Percentiles rank a stretch among this genome's conserved stretches.
phyloP scores from a whole-genome alignment of 805 yeast genomes.

The Kluyveromyces starmeri region DNA sequence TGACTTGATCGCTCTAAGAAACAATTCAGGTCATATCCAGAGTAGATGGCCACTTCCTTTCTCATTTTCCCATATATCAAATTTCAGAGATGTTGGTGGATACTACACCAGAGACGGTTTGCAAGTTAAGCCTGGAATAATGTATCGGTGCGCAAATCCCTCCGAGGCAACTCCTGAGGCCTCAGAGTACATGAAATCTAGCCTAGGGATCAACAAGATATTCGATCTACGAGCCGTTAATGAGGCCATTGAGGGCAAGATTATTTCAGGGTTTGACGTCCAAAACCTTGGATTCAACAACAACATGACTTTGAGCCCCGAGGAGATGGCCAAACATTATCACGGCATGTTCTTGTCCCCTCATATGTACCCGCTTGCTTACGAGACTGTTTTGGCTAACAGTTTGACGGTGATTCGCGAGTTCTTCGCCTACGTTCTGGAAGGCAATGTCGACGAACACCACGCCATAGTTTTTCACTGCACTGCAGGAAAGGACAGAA shows the following conservation, averaged over 20 bases:
- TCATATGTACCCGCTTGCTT: constrained; percentile 55
- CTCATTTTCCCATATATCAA: constrained; percentile 34
- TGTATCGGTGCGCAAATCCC: constrained; percentile 60
- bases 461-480: constrained; percentile 62
- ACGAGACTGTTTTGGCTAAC: constrained; percentile 44
- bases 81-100: constrained; percentile 79
- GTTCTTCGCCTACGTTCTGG: constrained; percentile 49
- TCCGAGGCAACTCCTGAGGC: constrained; percentile 46
- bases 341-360: constrained; percentile 47
- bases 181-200: constrained; percentile 27
- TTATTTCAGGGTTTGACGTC: constrained; percentile 32
- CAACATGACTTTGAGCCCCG: constrained; percentile 52
- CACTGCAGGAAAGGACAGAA: constrained; percentile 82
- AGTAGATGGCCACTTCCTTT: constrained; percentile 21
- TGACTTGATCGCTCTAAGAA: constrained; percentile 8
- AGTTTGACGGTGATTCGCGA: constrained; percentile 41
- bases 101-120: constrained; percentile 36
- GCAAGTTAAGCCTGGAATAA: constrained; percentile 43
- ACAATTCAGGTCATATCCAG: constrained; percentile 11
- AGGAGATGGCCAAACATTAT: constrained; percentile 48
- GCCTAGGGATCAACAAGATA: constrained; percentile 35
- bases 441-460: constrained; percentile 30
- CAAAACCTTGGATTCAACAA: constrained; percentile 49
- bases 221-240: constrained; percentile 61
- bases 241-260: constrained; percentile 38